Evolutionary conservation across 1,284 basidiomycete genomes (phyloP), one percentile per base, ranked within the genome.

Genomic region (Lentinula novae-zelandiae): DNA sequence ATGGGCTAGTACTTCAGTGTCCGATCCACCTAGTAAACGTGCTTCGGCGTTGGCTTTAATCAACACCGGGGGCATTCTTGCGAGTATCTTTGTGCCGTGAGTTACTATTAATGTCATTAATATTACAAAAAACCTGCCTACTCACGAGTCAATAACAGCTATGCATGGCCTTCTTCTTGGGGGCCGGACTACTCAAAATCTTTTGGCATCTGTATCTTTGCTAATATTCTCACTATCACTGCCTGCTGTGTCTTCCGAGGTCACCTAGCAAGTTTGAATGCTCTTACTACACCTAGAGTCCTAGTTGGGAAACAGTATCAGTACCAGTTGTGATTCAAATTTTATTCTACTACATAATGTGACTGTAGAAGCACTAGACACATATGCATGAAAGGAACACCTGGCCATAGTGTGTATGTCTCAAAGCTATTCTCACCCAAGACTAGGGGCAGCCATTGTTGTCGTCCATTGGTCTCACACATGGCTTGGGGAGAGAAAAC

Each of bases 31-130:
- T 7, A 82, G 83, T 12, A 92, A 91, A 74, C 84, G 89, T 33
- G 89, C 89, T 13, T 87, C 90, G 22, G 86, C 85, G 4, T 76
- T 93, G 55, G 91, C 89, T 0, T 74, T 89, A 60, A 84, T 90
- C 64, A 92, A 92, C 69, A 81, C 86, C 31, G 82, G 89, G 67
- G 84, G 85, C 15, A 83, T 88, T 65, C 75, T 89, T 4, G 90
- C 90, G 0, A 92, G 92, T 70, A 78, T 92, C 50, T 73, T 82
- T 54, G 90, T 91, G 65, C 89, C 90, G 79, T 93, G 72, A 76
- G 87, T 80, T 22, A 31, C 5, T 42, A 36, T 17, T 48, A 31
- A 51, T 9, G 27, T 27, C 27, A 27, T 31, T 22, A 22, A 22
- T 22, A 22, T 22, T 7, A 0, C 12, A 17, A 13, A 42, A 42